Percentiles rank a stretch among this genome's conserved stretches.
Evolutionary conservation across 75 land plant genomes (phyloP).

Genomic region (Isoetes taiwanensis): DNA sequence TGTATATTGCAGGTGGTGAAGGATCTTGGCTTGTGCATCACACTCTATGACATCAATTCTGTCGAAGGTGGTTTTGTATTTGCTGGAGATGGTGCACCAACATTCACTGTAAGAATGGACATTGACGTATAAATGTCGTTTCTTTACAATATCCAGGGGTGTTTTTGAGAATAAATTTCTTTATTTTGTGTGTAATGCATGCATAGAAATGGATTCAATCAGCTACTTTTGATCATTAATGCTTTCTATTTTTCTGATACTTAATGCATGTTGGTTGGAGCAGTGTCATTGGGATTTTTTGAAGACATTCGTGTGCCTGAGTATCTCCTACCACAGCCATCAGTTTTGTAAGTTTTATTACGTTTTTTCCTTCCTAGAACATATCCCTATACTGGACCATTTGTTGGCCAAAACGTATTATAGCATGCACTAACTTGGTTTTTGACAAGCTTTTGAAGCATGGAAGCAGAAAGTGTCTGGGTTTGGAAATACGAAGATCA

Average conservation of each 20-base stretch:
- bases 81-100: conserved; percentile 69
- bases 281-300: conserved; percentile 73
- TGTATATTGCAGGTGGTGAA: conserved; percentile 42
- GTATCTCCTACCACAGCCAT: conserved; percentile 40
- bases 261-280: neutral
- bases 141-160: too few species aligned
- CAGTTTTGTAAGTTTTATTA: conserved; percentile 24
- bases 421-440: too few species aligned
- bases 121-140: too few species aligned
- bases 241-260: neutral
- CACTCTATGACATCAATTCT: conserved; percentile 57
- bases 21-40: conserved; percentile 66
- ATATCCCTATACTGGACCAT: too few species aligned
- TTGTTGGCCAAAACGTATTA: too few species aligned
- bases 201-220: too few species aligned
- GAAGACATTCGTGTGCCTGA: conserved; percentile 56
- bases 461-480: conserved; percentile 41
- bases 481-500: conserved; percentile 46
- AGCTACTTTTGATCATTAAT: too few species aligned
- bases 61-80: conserved; percentile 71
- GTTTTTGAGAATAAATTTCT: too few species aligned
- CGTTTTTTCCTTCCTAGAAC: neutral
- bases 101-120: conserved; percentile 52
- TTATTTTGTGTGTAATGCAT: too few species aligned
- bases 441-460: too few species aligned